Evolutionary conservation across 2,329 filamentous ascomycete genomes (phyloP).

Genomic region (Dothideomycetes sp.): DNA sequence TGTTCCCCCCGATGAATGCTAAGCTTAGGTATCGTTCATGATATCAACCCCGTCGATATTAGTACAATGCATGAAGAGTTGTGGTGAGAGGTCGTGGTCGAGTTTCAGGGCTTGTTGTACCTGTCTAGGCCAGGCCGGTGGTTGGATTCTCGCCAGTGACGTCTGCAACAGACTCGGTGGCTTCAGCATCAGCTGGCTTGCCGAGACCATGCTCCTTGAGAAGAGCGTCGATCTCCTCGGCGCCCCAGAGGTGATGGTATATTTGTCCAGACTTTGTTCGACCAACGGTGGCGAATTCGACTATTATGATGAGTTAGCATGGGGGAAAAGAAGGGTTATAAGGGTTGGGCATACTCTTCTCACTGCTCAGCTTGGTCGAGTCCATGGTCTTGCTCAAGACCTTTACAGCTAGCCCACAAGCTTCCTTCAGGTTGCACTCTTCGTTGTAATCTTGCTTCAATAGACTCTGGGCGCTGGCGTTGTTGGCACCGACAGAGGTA

Average conservation of each 20-base stretch:
- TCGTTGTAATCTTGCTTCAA: constrained; percentile 99
- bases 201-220: constrained; percentile 83
- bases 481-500: constrained; percentile 94
- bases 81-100: too few species aligned
- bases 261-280: constrained; percentile 92
- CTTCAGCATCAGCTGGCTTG: constrained; percentile 6
- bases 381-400: constrained; percentile 99
- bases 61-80: too few species aligned
- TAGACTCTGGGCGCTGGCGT: constrained; percentile 90
- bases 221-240: constrained; percentile 88
- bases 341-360: constrained; percentile 71
- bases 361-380: constrained; percentile 94
- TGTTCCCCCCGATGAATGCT: too few species aligned
- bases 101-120: too few species aligned
- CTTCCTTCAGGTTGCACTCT: constrained; percentile 90
- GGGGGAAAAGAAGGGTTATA: background rate
- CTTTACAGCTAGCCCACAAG: constrained; percentile 95
- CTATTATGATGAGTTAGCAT: constrained; percentile 35
- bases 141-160: too few species aligned
- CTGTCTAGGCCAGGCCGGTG: too few species aligned
- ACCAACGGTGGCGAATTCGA: constrained; percentile 96
- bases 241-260: constrained; percentile 95
- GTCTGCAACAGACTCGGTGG: constrained; percentile 10
- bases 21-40: too few species aligned
- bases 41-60: too few species aligned